These are phyloP conservation scores for Syncephalastrum contaminatum DNA, from an alignment of 371 early-diverging fungal genomes.

Conservation along the genomic window DNA sequence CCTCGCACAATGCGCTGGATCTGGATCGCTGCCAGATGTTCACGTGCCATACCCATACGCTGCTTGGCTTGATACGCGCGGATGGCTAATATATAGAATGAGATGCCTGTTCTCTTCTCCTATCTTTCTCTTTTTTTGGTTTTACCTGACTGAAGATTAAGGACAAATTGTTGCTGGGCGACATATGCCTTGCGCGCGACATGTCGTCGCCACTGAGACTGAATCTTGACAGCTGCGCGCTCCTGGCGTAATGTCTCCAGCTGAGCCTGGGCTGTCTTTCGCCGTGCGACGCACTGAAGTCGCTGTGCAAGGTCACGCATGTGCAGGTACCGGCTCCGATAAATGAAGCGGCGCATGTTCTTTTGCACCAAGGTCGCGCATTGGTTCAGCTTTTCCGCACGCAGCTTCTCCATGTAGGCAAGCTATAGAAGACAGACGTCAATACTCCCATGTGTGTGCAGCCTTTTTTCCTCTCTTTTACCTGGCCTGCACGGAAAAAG, in stretches of 20 bases:
- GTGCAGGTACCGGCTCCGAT: conserved; percentile 63
- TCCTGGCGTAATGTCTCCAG: conserved; percentile 56
- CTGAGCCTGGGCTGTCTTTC: conserved; percentile 52
- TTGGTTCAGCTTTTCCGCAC: conserved; percentile 73
- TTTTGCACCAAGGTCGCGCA: conserved; percentile 89
- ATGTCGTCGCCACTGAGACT: conserved; percentile 67
- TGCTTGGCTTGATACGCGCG: conserved; percentile 60
- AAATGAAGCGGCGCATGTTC: conserved; percentile 76
- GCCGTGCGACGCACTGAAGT: conserved; percentile 65
- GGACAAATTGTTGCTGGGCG: conserved; percentile 26
- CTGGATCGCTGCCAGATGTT: conserved; percentile 65
- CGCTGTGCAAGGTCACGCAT: conserved; percentile 52
- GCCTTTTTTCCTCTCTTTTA: conserved; percentile 7
- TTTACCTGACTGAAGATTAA: conserved; percentile 43
- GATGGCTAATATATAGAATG: conserved; percentile 13
- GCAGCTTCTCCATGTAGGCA: conserved; percentile 88
- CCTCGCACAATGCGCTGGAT: conserved; percentile 71
- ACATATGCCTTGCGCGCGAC: conserved; percentile 59
- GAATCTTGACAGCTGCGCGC: conserved; percentile 76
- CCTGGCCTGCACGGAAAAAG: conserved; percentile 97
- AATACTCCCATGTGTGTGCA: neutral
- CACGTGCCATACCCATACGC: conserved; percentile 41
- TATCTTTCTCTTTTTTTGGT: neutral
- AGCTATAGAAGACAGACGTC: conserved; percentile 37
- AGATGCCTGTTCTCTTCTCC: neutral